Evolutionary conservation across 768 basidiomycete species (phyloP).

Genomic region (Tulasnella sp.): DNA sequence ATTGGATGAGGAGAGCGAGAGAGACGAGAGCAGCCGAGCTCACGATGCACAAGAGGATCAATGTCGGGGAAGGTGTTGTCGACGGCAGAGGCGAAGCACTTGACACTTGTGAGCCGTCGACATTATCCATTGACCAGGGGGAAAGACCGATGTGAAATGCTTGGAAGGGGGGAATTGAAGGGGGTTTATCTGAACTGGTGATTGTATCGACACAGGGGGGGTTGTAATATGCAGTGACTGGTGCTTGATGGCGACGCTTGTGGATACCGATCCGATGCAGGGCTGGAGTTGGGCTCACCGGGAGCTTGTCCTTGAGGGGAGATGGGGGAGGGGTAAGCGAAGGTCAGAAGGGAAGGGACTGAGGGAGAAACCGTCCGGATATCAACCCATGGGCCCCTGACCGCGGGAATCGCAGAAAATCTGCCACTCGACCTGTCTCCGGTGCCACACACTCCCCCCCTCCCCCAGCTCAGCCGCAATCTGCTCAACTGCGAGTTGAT

Average conservation of each 20-base stretch:
- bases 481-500: neutral
- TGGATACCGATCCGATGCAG: slow-evolving; percentile 8
- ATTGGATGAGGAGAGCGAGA: slow-evolving; percentile 25
- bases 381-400: slow-evolving; percentile 1
- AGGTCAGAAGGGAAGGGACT: slow-evolving; percentile 2
- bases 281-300: neutral
- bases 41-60: slow-evolving; percentile 19
- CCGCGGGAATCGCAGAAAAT: slow-evolving; percentile 5
- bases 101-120: slow-evolving; percentile 3
- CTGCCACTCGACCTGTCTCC: neutral
- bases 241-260: neutral
- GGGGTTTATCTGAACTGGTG: too few species aligned
- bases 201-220: neutral
- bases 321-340: neutral
- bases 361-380: neutral
- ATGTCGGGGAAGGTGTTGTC: slow-evolving; percentile 15
- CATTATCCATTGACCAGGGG: neutral
- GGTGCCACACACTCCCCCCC: neutral
- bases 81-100: slow-evolving; percentile 5
- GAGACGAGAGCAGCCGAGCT: slow-evolving; percentile 23
- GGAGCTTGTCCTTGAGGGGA: slow-evolving; percentile 1
- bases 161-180: neutral
- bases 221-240: neutral
- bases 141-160: neutral
- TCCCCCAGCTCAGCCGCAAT: neutral